Base-by-base conservation (phyloP, 1,284 basidiomycete genomes). In the Cystobasidium pallidum region DNA sequence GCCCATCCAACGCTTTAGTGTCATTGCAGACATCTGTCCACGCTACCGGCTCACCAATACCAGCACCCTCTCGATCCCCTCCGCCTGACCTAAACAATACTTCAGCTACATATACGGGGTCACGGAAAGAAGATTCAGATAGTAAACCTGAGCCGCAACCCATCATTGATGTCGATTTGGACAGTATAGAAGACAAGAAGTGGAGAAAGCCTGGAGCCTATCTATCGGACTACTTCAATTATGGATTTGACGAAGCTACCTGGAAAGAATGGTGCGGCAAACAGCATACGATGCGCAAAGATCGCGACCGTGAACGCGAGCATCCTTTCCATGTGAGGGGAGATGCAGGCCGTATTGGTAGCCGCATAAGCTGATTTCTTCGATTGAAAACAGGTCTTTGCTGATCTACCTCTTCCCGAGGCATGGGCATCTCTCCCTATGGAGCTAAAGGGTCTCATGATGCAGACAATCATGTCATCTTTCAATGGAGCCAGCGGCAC, bases 181-280 rank as follows among this genome's bases (percentile, higher is more conserved):
- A 84, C 28, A 86, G 89, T 26, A 85, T 98, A 80, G 76, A 79
- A 13, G 84, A 89, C 26, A 95, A 96, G 80, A 89, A 91, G 2
- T 99, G 96, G 96, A 85, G 95, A 72, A 83, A 89, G 67, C 91
- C 94, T 10, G 96, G 96, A 19, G 89, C 92, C 7, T 93, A 98
- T 82, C 84, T 98, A 70, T 91, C 91, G 77, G 95, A 98, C 83
- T 99, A 92, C 89, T 99, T 99, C 84, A 99, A 99, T 82, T 99
- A 97, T 78, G 96, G 96, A 0, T 99, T 99, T 80, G 95, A 99
- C 81, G 96, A 99, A 82, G 86, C 92, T 15, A 90, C 90, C 21
- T 99, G 94, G 92, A 90, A 91, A 77, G 88, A 89, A 55, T 99
- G 94, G 81, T 90, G 91, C 78, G 89, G 90, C 80, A 88, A 91